Base-by-base conservation (phyloP, 352 stramenopile species). In the Elongisporangium undulatum region DNA sequence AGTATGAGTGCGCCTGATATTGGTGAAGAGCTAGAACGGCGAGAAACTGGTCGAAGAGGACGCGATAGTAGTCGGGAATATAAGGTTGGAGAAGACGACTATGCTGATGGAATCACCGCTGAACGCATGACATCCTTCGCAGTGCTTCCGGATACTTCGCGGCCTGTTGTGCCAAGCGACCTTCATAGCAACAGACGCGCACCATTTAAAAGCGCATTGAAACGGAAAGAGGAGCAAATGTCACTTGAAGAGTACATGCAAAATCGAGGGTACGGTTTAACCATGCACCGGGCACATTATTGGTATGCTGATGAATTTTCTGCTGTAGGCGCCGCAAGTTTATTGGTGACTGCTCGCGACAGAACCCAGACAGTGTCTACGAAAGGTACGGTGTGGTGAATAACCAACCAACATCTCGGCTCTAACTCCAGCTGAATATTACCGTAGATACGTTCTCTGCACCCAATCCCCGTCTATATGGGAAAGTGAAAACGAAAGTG, bases 1-100 rank as follows among this genome's bases (percentile, higher is more conserved):
- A 92, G 82, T 45, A 89, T 94, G 79, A 92, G 82, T 53, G 79
- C 77, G 26, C 82, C 82, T n/a, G 82, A 94, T 57, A 79, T 87
- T 53, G 63, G 67, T 0, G 82, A 94, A 48, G 82, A 93, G n/a
- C 51, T 85, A 17, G 64, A 71, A 2, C 67, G 63, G 16, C n/a
- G 48, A 0, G 64, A 72, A 16, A 63, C 56, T 9, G 26, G 54
- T 5, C 77, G 64, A 38, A 71, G 65, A 41, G 58, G 56, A 9
- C 65, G 74, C 10, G 75, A 84, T 21, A 87, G 71, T 52, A 54
- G 61, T 4, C 68, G 63, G 41, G 77, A 85, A 49, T 41, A 63
- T 21, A 72, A 72, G 21, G 51, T 63, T n/a, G 55, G 58, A 1
- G 53, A 67, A 20, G 45, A 59, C 50, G 41, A 58, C 15, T 45